Evolutionary conservation across 2,329 filamentous ascomycete species (phyloP), one percentile per base, ranked within the genome.

Genomic region (Pseudogymnoascus sp.): DNA sequence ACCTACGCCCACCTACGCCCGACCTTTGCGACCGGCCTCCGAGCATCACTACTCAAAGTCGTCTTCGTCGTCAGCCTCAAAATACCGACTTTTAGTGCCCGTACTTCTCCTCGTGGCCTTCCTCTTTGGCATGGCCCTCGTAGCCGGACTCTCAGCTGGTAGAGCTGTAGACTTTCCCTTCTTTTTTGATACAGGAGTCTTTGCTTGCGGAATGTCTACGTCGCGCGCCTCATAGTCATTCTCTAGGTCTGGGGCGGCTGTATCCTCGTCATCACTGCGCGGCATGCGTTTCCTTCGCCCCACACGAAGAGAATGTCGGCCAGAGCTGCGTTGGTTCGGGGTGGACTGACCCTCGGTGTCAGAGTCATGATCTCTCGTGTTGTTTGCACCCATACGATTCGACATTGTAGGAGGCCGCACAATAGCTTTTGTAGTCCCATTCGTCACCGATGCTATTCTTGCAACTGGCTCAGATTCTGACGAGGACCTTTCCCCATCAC

Each of bases 31-130:
- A 32, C 47, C 28, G 12, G 9, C 16, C 57, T 58, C 11, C 32
- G 14, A 30, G 18, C 12, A 6, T 37, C 6, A 20, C 54, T 57
- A 16, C 38, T 41, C 28, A 16, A 28, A 30, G 18, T 63, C 61
- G 18, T 58, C 59, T 54, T 61, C 59, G 20, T 59, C 59, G 25
- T 28, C 25, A 59, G 59, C 18, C 30, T 65, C 59, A 28, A 62
- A 63, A 39, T 61, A 63, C 12, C 35, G 61, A 59, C 62, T 64
- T 41, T 59, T 61, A 30, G 61, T 37, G 20, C 16, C 59, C 43
- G 61, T 60, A 32, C 62, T 63, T 58, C 39, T 43, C 54, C 60
- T 60, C 38, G 61, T 22, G 12, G 61, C 59, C 28, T 57, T 54
- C 18, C 61, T 35, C 25, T 20, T 61, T 34, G 58, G 61, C 28